Base-by-base conservation (phyloP, 805 yeast genomes). In the Wickerhamomyces rabaulensis region DNA sequence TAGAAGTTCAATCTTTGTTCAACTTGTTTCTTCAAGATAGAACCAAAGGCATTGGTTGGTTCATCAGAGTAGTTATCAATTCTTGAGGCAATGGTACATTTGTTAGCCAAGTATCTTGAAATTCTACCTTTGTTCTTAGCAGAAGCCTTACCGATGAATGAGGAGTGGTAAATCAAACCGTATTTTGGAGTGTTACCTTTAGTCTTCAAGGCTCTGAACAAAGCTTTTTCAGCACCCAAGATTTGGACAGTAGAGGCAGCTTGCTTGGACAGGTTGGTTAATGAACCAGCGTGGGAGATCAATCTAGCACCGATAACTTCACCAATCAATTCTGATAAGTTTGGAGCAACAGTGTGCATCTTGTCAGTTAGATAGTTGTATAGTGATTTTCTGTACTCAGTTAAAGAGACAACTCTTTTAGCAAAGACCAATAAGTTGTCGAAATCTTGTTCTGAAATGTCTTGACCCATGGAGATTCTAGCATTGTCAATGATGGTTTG, bases 191-290 rank as follows among this genome's bases (percentile, higher is more conserved):
- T 94, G 71, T 94, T 96, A 64, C 91, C 97, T 73, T 94, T 94
- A 51, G 99, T 94, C 78, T 94, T 94, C 67, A 94, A 82, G 54
- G 99, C 99, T 75, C 99, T 85, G 81, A 94, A 94, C 53, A 94
- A 78, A 37, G 99, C 99, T 80, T 94, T 94, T 75, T 94, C 99
- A 55, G 99, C 98, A 70, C 99, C 99, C 67, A 94, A 78, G 54
- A 94, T 94, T 78, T 94, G 99, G 51, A 94, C 97, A 50, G 99
- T 94, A 21, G 99, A 94, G 48, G 99, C 99, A 62, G 99, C 98
- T 74, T 91, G 96, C 68, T 94, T 94, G 49, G 98, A 90, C 67
- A 94, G 75, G 73, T 87, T 92, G 54, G 97, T 91, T 68, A 94
- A 79, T 58, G 97, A 90, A 71, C 99, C 99, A 52, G 99, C 97